Conservation (phyloP, 2,329 filamentous ascomycete species). For the Fusarium neocosmosporiellum region DNA sequence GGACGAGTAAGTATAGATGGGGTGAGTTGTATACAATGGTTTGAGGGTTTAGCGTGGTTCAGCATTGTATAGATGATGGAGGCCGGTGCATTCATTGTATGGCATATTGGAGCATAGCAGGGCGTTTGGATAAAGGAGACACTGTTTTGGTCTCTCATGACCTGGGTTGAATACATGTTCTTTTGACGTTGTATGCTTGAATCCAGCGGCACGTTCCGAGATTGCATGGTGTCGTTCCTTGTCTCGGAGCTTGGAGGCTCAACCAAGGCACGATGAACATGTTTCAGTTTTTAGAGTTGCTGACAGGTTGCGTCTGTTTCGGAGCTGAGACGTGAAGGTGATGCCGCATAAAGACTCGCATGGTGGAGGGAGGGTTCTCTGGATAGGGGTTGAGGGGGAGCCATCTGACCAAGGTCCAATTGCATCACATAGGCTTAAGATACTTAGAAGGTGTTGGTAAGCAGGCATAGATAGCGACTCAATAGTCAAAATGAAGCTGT, state of each 20-base stretch:
- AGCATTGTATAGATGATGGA: constrained; percentile 16
- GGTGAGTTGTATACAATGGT: constrained; percentile 10
- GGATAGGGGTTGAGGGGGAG: not conserved
- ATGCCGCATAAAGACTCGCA: not conserved
- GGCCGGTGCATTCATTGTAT: constrained; percentile 13
- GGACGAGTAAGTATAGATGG: constrained; percentile 34
- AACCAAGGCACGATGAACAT: not conserved
- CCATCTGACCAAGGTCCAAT: not conserved
- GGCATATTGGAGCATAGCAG: constrained; percentile 14
- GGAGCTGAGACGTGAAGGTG: not conserved
- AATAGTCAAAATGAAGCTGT: not conserved
- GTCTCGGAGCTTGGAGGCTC: constrained; percentile 20
- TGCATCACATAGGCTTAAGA: not conserved
- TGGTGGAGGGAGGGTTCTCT: not conserved
- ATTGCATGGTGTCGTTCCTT: constrained; percentile 9
- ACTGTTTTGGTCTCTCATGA: constrained; percentile 19
- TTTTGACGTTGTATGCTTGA: not conserved
- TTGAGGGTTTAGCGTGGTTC: constrained; percentile 8
- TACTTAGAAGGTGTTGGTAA: not conserved
- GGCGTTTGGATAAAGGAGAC: constrained; percentile 32
- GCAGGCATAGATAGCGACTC: not conserved
- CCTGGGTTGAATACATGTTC: constrained; percentile 12
- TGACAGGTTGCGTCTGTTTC: not conserved
- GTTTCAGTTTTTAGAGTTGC: not conserved
- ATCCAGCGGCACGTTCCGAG: constrained; percentile 6